These are phyloP conservation scores for Coniophora puteana DNA, from an alignment of 1,284 basidiomycete species.

Conservation along the genomic window DNA sequence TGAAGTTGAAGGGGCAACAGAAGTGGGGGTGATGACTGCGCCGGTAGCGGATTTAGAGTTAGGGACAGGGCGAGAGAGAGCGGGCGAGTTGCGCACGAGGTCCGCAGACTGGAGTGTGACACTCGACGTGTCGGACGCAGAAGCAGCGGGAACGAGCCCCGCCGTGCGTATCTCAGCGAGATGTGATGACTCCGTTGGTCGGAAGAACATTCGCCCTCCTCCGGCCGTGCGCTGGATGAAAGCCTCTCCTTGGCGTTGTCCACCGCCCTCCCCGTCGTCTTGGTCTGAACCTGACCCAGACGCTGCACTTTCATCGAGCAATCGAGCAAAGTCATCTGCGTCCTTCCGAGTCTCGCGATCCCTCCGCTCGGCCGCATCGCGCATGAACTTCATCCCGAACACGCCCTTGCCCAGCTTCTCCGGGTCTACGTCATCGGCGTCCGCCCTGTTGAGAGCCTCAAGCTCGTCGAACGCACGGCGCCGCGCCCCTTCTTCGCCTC, in stretches of 20 bases:
- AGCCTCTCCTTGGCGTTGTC: conserved; percentile 23
- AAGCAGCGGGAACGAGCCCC: neutral
- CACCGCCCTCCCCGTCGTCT: conserved; percentile 28
- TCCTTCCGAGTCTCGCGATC: conserved; percentile 54
- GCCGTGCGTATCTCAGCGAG: neutral
- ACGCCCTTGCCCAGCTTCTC: conserved; percentile 56
- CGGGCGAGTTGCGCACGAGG: conserved; percentile 35
- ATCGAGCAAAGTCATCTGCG: conserved; percentile 67
- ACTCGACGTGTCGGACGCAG: conserved; percentile 63
- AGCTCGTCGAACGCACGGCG: conserved; percentile 75
- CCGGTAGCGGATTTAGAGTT: conserved; percentile 8
- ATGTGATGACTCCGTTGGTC: conserved; percentile 44
- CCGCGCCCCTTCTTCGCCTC: conserved; percentile 52
- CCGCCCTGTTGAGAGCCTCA: conserved; percentile 36
- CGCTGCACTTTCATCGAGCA: conserved; percentile 39
- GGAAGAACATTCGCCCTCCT: conserved; percentile 58
- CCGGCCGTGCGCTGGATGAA: conserved; percentile 40
- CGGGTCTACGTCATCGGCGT: conserved; percentile 27
- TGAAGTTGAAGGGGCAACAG: neutral
- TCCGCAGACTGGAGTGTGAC: conserved; percentile 64
- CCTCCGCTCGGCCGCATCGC: conserved; percentile 76
- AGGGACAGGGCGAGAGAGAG: conserved; percentile 17
- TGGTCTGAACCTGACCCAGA: conserved; percentile 36
- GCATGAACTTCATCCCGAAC: conserved; percentile 96
- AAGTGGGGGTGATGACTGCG: conserved; percentile 12